Conservation (phyloP, 2,329 filamentous ascomycete species). For the Cladobotryum protrusum region DNA sequence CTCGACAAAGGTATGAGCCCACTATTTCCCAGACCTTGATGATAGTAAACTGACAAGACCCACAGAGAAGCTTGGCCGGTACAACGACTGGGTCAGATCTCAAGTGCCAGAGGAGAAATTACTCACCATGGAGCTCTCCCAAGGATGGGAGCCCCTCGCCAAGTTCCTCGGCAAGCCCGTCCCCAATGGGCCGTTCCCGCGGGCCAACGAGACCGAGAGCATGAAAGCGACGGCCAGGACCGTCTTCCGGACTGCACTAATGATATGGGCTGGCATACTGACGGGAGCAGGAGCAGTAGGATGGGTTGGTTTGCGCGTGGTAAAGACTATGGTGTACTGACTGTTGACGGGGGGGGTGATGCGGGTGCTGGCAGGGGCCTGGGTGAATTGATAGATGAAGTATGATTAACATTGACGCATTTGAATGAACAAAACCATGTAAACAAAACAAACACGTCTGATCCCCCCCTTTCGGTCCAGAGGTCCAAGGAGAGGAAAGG, state of each 20-base stretch:
- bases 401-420: too few species aligned
- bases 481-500: too few species aligned
- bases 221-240: background rate
- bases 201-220: constrained; percentile 20
- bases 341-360: too few species aligned
- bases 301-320: too few species aligned
- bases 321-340: too few species aligned
- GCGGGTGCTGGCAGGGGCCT: too few species aligned
- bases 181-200: constrained; percentile 21
- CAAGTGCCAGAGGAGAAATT: constrained; percentile 1
- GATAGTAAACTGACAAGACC: background rate
- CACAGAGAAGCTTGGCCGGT: background rate
- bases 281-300: too few species aligned
- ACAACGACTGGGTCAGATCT: constrained; percentile 7
- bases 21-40: background rate
- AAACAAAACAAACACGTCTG: too few species aligned
- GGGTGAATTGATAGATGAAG: too few species aligned
- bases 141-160: constrained; percentile 25
- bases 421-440: too few species aligned
- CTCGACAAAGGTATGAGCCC: background rate
- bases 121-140: constrained; percentile 10
- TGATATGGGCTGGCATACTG: background rate
- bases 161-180: constrained; percentile 20
- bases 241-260: constrained; percentile 2
- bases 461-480: too few species aligned